Conservation (phyloP, 306 rosid genomes). For the Glycine soja region DNA sequence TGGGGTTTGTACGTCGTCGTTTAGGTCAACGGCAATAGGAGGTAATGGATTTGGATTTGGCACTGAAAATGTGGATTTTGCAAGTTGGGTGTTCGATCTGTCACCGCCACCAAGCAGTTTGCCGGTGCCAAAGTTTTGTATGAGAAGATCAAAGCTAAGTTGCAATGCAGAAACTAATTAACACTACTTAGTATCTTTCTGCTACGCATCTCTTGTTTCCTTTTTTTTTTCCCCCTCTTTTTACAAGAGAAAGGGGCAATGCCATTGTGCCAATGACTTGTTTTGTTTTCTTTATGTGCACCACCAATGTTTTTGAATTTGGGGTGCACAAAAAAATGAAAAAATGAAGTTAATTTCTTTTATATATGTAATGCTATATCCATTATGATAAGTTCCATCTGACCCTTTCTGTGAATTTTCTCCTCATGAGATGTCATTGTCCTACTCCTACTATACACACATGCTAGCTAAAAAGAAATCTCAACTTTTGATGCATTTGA, state of each 20-base stretch:
- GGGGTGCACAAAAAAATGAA: background rate
- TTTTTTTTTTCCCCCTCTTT: too few relatives aligned
- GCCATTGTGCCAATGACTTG: too few relatives aligned
- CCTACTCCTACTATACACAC: too few relatives aligned
- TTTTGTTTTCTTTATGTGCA: background rate
- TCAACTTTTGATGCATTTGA: too few relatives aligned
- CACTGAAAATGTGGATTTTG: constrained; percentile 3
- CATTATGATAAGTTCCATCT: too few relatives aligned
- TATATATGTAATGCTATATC: background rate
- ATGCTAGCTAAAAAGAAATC: too few relatives aligned
- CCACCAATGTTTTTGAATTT: constrained; percentile 11
- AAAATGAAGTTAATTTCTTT: background rate
- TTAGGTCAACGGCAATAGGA: background rate
- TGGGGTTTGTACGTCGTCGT: constrained; percentile 6
- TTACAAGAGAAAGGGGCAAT: too few relatives aligned
- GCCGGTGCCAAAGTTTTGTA: constrained; percentile 76
- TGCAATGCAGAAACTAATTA: constrained; percentile 50
- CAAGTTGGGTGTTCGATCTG: constrained; percentile 57
- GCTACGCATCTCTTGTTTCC: background rate
- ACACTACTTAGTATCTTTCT: background rate
- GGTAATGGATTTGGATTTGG: background rate
- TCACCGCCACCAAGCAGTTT: constrained; percentile 88
- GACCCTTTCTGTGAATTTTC: too few relatives aligned
- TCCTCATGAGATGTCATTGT: too few relatives aligned
- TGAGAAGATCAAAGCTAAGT: constrained; percentile 57